Evolutionary conservation across 371 early-diverging fungal genomes (phyloP), one percentile per base, ranked within the genome.

Genomic region (Cokeromyces recurvatus): DNA sequence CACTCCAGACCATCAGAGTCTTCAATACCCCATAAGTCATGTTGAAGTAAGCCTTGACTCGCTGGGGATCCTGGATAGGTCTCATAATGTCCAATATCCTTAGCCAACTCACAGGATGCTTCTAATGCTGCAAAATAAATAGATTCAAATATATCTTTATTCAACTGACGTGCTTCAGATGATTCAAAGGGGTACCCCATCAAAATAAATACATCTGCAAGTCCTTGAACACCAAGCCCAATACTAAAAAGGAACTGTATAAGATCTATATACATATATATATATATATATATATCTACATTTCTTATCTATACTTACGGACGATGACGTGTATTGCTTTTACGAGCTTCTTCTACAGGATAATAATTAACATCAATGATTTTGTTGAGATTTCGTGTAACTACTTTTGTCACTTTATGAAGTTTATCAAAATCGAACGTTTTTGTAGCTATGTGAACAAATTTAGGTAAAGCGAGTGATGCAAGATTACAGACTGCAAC

Each of bases 401-500:
- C 81, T 5, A 92, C 88, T 66, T 97, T 93, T 31, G 57, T 24
- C 31, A 81, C 86, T 43, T 83, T 68, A 47, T 84, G 85, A 8
- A 92, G 72, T 57, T 83, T 82, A 31, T 71, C 67, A 61, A 89
- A 90, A 54, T 94, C 85, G 51, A 77, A 90, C 1, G 47, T 52
- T 22, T 74, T 65, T 46, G 86, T 72, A 50, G 81, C 77, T 14
- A 24, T 32, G 21, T 58, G 43, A 15, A 99, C 92, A 79, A 93
- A 99, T n/a, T 81, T 73, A 11, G 99, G 98, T 31, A 99, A 81
- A 10, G 97, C 92, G 34, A 99, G 84, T 31, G 95, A 95, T 17
- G 98, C 99, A 57, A 99, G 69, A 68, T 99, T 99, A 81, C 99
- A 99, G 17, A 99, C 99, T 12, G 99, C 99, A 10, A 97, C 94